Conservation (phyloP, 2,329 filamentous ascomycete genomes). For the Colletotrichum kahawae region DNA sequence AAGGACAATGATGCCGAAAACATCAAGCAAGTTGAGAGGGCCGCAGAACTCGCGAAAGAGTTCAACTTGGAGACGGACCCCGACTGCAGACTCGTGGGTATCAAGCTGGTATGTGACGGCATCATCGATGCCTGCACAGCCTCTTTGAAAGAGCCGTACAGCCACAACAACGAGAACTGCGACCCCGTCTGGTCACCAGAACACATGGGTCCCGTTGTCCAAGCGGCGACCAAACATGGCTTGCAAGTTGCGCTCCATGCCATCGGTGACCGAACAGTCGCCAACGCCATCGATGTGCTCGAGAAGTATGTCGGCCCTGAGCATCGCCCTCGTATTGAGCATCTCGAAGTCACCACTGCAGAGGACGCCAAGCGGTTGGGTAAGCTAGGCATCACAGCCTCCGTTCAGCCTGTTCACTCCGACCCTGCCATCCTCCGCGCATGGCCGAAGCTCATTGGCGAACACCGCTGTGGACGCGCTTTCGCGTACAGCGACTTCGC, state of each 20-base stretch:
- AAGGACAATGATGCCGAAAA: conserved; percentile 46
- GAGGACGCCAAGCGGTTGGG: conserved; percentile 63
- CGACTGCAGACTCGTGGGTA: conserved; percentile 43
- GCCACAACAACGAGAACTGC: conserved; percentile 45
- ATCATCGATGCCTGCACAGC: conserved; percentile 64
- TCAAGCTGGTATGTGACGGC: conserved; percentile 64
- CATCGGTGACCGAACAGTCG: conserved; percentile 66
- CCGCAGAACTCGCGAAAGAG: conserved; percentile 49
- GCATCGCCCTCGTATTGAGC: conserved; percentile 67
- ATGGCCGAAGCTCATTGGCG: conserved; percentile 64
- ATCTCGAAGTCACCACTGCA: conserved; percentile 63
- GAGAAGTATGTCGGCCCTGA: conserved; percentile 45
- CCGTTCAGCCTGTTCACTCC: conserved; percentile 62
- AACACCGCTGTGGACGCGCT: conserved; percentile 57
- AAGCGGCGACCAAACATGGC: conserved; percentile 37
- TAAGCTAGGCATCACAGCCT: conserved; percentile 63
- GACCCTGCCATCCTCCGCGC: conserved; percentile 66
- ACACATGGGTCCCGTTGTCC: conserved; percentile 58
- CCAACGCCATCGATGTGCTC: conserved; percentile 63
- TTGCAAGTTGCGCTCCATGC: conserved; percentile 70
- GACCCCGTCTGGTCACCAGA: conserved; percentile 60
- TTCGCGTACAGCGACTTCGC: conserved; percentile 69
- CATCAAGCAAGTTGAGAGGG: conserved; percentile 54
- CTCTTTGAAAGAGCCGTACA: conserved; percentile 56
- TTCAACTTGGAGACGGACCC: conserved; percentile 45